Base-by-base conservation (phyloP, 306 rosid species). In the Coriaria nepalensis region DNA sequence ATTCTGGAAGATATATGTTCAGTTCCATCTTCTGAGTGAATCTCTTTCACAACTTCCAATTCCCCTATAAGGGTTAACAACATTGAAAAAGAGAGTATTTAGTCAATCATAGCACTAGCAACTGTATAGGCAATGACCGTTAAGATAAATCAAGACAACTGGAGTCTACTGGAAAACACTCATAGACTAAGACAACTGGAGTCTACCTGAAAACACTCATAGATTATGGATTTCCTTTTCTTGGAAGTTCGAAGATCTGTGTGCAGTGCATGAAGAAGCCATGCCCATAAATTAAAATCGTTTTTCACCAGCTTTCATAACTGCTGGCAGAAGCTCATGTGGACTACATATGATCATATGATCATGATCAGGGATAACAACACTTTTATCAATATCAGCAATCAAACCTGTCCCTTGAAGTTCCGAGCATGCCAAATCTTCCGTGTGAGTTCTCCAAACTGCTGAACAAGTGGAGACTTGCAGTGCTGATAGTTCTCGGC, bases 341-440 rank as follows among this genome's bases (percentile, higher is more conserved):
- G 95, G 98, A 61, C 98, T 35, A 35, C 6, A 20, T 20, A 34
- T n/a, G n/a, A n/a, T n/a, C n/a, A n/a, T 8, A 49, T 32, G 6
- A n/a, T 5, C 13, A 32, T 33, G 10, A 52, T 6, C 47, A 34
- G 39, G 20, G 63, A 54, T n/a, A 37, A 47, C 37, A 45, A 52
- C 42, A 10, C 20, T 29, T 48, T 6, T 47, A 35, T 32, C 40
- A 43, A 15, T 40, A 40, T 43, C 32, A 37, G 10, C 53, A 59
- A 44, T 49, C 79, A 65, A 57, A 90, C 98, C 92, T 84, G 97
- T 75, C 97, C 97, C 67, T 90, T 90, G 40, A 90, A 84, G 70
- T 84, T 90, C 33, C 95, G 73, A 13, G 97, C 75, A 71, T 84
- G 97, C 97, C 97, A 84, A 64, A 90, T 79, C 82, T 90, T 90